phyloP scores from a whole-genome alignment of 2,329 filamentous ascomycete genomes.

The Calonectria fujianensis region DNA sequence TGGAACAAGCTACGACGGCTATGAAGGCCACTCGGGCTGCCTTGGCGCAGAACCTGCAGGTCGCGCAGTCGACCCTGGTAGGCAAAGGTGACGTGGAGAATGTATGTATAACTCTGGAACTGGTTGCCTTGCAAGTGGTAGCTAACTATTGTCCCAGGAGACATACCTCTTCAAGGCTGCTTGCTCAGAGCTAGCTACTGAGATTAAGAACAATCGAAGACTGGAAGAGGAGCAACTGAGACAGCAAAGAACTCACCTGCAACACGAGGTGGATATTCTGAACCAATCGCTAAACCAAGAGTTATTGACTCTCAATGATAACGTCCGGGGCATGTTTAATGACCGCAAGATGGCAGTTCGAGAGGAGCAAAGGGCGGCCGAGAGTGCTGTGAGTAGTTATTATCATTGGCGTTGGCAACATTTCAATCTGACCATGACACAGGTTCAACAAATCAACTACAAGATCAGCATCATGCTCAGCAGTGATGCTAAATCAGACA shows the following conservation, averaged over 20 bases:
- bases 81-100: constrained; percentile 97
- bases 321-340: constrained; percentile 96
- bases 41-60: constrained; percentile 85
- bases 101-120: constrained; percentile 53
- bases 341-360: constrained; percentile 94
- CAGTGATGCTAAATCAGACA: constrained; percentile 92
- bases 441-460: constrained; percentile 96
- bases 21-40: constrained; percentile 94
- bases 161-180: constrained; percentile 95
- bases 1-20: constrained; percentile 84
- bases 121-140: not conserved
- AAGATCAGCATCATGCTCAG: constrained; percentile 94
- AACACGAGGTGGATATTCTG: constrained; percentile 96
- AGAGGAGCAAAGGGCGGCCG: constrained; percentile 89
- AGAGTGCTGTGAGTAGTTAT: constrained; percentile 79
- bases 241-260: constrained; percentile 87
- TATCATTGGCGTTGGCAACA: not conserved
- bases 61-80: constrained; percentile 87
- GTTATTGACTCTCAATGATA: constrained; percentile 86
- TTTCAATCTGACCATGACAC: constrained; percentile 40
- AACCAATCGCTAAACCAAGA: constrained; percentile 91
- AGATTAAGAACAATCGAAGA: constrained; percentile 86
- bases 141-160: constrained; percentile 70
- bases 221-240: constrained; percentile 87
- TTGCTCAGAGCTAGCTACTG: constrained; percentile 92